These are phyloP conservation scores for Drechslera avenae DNA, from an alignment of 2,329 filamentous ascomycete species.

Conservation along the genomic window DNA sequence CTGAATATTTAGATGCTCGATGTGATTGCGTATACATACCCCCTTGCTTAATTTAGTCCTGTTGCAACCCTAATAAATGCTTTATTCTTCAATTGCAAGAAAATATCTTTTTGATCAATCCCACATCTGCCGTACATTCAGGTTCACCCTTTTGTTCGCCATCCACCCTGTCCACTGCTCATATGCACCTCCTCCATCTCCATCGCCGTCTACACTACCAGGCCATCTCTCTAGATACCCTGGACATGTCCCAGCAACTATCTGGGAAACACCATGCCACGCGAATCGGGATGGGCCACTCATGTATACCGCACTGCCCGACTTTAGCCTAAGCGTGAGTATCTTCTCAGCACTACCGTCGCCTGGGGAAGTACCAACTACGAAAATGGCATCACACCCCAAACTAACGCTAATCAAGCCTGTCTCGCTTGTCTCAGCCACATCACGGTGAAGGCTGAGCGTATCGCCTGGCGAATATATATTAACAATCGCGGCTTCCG, in stretches of 20 bases:
- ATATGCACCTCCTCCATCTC: slow-evolving; percentile 53
- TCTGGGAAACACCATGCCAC: slow-evolving; percentile 94
- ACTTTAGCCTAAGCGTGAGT: slow-evolving; percentile 60
- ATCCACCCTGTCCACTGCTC: slow-evolving; percentile 85
- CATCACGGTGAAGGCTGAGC: slow-evolving; percentile 90
- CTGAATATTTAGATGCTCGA: not conserved
- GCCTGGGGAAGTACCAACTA: slow-evolving; percentile 62
- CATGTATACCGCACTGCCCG: slow-evolving; percentile 93
- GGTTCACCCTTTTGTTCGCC: slow-evolving; percentile 81
- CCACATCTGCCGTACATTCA: slow-evolving; percentile 91
- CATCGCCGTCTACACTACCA: slow-evolving; percentile 45
- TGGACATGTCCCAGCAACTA: slow-evolving; percentile 80
- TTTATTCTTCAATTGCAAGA: not conserved
- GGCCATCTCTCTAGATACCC: slow-evolving; percentile 77
- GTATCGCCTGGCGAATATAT: slow-evolving; percentile 90
- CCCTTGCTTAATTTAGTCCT: not conserved
- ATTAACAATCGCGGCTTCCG: slow-evolving; percentile 93
- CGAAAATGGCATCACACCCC: slow-evolving; percentile 88
- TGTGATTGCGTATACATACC: slow-evolving; percentile 4
- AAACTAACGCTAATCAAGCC: slow-evolving; percentile 85
- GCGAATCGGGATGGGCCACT: slow-evolving; percentile 78
- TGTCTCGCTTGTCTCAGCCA: slow-evolving; percentile 80
- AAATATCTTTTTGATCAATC: slow-evolving; percentile 49
- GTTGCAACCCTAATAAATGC: slow-evolving; percentile 5
- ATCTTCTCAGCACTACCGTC: slow-evolving; percentile 29